phyloP scores from a whole-genome alignment of 176 grass and related monocot genomes.

The Triticum timopheevii region DNA sequence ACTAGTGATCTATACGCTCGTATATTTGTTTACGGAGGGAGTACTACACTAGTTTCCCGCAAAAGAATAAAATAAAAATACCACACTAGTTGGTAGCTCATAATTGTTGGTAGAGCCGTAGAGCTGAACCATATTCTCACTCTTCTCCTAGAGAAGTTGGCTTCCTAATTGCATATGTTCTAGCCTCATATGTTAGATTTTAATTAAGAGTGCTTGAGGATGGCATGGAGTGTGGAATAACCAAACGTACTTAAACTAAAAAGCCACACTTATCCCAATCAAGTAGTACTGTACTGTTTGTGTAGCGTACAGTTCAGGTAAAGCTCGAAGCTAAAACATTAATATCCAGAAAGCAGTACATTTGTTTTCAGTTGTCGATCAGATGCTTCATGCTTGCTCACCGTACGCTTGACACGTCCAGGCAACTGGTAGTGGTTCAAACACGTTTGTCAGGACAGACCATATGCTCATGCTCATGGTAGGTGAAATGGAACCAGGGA shows the following conservation, averaged over 20 bases:
- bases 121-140: not conserved
- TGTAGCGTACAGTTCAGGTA: not conserved
- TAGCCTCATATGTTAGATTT: not conserved
- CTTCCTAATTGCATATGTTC: not conserved
- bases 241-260: not conserved
- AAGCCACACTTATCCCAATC: not conserved
- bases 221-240: not conserved
- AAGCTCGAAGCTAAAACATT: not conserved
- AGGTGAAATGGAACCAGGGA: slow-evolving; percentile 25
- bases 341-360: not conserved
- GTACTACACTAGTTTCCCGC: too few species aligned
- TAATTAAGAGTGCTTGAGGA: not conserved
- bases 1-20: too few species aligned
- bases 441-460: slow-evolving; percentile 33
- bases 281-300: not conserved
- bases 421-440: slow-evolving; percentile 6
- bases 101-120: not conserved
- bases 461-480: slow-evolving; percentile 23
- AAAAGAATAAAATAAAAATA: too few species aligned
- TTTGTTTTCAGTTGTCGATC: not conserved
- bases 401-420: not conserved
- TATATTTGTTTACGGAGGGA: too few species aligned
- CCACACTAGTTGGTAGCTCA: not conserved
- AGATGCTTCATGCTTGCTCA: not conserved
- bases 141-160: not conserved